These are phyloP conservation scores for Salicornia ramosissima DNA, from an alignment of 148 eudicot genomes.

Conservation along the genomic window DNA sequence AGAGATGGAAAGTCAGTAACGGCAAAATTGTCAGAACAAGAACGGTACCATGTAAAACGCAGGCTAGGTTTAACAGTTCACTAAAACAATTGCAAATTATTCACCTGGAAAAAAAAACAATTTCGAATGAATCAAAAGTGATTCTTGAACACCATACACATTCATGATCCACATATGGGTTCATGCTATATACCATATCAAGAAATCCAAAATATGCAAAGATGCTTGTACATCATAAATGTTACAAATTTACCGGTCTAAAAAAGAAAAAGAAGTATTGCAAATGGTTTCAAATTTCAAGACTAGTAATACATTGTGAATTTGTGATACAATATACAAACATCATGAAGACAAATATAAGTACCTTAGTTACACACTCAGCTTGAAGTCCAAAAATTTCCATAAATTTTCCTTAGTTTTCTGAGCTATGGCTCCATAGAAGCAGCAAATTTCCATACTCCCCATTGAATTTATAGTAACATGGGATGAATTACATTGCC, in stretches of 20 bases:
- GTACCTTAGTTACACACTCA: background rate
- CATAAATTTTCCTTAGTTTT: background rate
- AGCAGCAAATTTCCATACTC: conserved; percentile 6
- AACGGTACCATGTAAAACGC: too few relatives aligned
- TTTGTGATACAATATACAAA: too few relatives aligned
- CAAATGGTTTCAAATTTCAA: background rate
- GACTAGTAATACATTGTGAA: background rate
- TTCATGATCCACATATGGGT: too few relatives aligned
- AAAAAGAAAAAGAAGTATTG: too few relatives aligned
- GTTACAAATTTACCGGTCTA: too few relatives aligned
- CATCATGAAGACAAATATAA: background rate
- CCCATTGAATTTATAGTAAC: conserved; percentile 1
- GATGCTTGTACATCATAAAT: background rate
- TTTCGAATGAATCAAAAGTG: too few relatives aligned
- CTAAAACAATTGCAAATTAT: too few relatives aligned
- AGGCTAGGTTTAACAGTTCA: too few relatives aligned
- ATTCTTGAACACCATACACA: too few relatives aligned
- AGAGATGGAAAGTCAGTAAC: too few relatives aligned
- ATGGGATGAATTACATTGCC: conserved; percentile 4
- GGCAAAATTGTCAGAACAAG: too few relatives aligned
- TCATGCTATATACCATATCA: background rate
- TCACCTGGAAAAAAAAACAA: too few relatives aligned
- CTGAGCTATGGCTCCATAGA: background rate
- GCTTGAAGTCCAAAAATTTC: background rate
- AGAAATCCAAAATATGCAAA: background rate